Percentiles rank a stretch among this genome's conserved stretches.
phyloP scores from a whole-genome alignment of 2,329 filamentous ascomycete genomes.

The Penicillium concentricum region DNA sequence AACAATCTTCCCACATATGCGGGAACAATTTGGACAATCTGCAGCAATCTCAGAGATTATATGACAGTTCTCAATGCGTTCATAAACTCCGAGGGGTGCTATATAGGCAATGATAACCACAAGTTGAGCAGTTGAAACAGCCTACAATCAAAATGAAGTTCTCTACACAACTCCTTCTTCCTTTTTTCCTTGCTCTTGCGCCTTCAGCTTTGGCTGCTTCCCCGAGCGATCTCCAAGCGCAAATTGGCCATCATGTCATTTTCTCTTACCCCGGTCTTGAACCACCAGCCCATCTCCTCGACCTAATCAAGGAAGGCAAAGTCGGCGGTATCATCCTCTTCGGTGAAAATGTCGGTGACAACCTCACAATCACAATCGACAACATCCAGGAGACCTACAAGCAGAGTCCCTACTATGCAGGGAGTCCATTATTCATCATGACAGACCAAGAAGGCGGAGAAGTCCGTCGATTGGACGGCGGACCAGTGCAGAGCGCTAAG shows the following conservation, averaged over 20 bases:
- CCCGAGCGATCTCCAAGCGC: slow-evolving; percentile 7
- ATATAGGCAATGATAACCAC: neutral
- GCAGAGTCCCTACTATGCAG: slow-evolving; percentile 19
- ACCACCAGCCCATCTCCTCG: slow-evolving; percentile 26
- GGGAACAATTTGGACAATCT: neutral
- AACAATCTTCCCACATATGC: neutral
- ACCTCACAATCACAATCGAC: slow-evolving; percentile 21
- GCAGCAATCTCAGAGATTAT: neutral
- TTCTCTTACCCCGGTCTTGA: slow-evolving; percentile 31
- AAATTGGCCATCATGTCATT: slow-evolving; percentile 32
- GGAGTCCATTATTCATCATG: slow-evolving; percentile 30
- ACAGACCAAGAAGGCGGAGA: slow-evolving; percentile 36
- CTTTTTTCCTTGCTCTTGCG: neutral
- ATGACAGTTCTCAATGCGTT: neutral
- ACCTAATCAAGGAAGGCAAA: slow-evolving; percentile 27
- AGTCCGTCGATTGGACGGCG: slow-evolving; percentile 28
- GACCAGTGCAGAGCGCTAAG: slow-evolving; percentile 26
- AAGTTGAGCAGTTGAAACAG: neutral
- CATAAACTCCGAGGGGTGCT: neutral
- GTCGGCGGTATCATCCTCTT: slow-evolving; percentile 36
- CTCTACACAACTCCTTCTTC: slow-evolving; percentile 1
- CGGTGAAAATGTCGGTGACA: slow-evolving; percentile 28
- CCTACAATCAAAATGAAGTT: slow-evolving; percentile 4
- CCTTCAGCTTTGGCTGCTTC: neutral
- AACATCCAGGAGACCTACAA: slow-evolving; percentile 26